Conservation (phyloP, 768 basidiomycete genomes). For the Flagelloscypha sp. region DNA sequence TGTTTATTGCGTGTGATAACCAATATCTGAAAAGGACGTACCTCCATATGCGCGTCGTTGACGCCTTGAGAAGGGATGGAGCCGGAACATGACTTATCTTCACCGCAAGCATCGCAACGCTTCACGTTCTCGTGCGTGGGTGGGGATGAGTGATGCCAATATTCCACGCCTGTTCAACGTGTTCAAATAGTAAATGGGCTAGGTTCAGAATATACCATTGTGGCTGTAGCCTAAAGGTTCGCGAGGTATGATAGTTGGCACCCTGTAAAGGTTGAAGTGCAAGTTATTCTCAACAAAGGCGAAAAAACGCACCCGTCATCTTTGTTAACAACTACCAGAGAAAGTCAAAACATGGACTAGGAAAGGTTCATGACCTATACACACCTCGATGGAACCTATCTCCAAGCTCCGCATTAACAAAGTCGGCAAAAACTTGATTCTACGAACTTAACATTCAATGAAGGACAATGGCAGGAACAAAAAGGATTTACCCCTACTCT, state of each 20-base stretch:
- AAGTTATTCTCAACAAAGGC: not conserved
- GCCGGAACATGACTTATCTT: slow-evolving; percentile 42
- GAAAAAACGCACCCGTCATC: slow-evolving; percentile 32
- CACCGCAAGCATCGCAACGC: slow-evolving; percentile 36
- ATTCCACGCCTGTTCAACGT: slow-evolving; percentile 34
- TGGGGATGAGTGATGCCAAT: slow-evolving; percentile 41
- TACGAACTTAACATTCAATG: slow-evolving; percentile 10
- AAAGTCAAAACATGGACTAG: not conserved
- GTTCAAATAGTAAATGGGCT: not conserved
- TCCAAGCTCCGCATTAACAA: slow-evolving; percentile 34
- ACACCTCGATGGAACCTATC: slow-evolving; percentile 36
- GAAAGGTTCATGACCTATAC: slow-evolving; percentile 1
- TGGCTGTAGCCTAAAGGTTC: slow-evolving; percentile 43
- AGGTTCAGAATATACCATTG: slow-evolving; percentile 27
- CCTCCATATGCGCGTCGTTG: slow-evolving; percentile 37
- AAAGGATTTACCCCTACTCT: slow-evolving; percentile 32
- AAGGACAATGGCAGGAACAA: not conserved
- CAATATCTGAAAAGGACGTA: slow-evolving; percentile 15
- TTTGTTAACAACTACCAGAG: slow-evolving; percentile 36
- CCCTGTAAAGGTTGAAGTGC: slow-evolving; percentile 19
- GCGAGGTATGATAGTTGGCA: slow-evolving; percentile 45
- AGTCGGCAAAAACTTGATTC: slow-evolving; percentile 39
- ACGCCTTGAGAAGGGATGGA: slow-evolving; percentile 38
- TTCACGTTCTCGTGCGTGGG: slow-evolving; percentile 30
- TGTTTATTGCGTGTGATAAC: not conserved